Evolutionary conservation across 225 moss, liverwort and hornwort species (phyloP), one percentile per base, ranked within the genome.

Genomic region (Thuidium tamariscinum): DNA sequence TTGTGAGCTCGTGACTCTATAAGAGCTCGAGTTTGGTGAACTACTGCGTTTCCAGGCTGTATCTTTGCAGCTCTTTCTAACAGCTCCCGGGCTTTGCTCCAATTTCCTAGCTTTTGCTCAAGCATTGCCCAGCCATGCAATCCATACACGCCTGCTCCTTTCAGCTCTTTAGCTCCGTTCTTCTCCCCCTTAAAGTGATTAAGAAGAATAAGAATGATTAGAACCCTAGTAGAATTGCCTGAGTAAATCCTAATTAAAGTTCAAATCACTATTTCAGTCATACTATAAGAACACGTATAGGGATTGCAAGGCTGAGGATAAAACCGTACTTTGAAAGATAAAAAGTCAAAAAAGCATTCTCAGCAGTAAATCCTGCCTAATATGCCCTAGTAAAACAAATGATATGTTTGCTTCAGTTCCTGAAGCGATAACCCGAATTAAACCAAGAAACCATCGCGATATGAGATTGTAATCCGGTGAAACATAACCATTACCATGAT

Each of bases 51-150:
- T 88, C 96, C 97, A 86, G 97, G 96, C 83, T 96, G 93, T 73
- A 95, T 85, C 26, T 83, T 91, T 57, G 95, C 94, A 83, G 97
- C 97, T 70, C 96, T 94, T 86, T 95, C 94, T 78, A 97, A 89
- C 22, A 97, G 85, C 46, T 93, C 92, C 82, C 96, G 89, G 36
- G 97, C 96, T 89, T 92, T 95, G 76, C 93, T 90, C 97, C 97
- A 97, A 85, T 97, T 97, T 82, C 97, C 97, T 81, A 92, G 56
- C 75, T 91, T 92, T 88, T 95, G 92, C 89, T 97, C 97, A 54
- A 97, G 90, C 90, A 92, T 93, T 63, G 97, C 97, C 97, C 95
- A 97, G 83, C 94, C 95, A 69, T 97, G 97, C 78, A 97, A 92
- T 77, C 95, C 96, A 76, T 95, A 96, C 5, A 97, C 96, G 84